Evolutionary conservation across 768 basidiomycete species (phyloP).

Genomic region (Rhodocollybia butyracea): DNA sequence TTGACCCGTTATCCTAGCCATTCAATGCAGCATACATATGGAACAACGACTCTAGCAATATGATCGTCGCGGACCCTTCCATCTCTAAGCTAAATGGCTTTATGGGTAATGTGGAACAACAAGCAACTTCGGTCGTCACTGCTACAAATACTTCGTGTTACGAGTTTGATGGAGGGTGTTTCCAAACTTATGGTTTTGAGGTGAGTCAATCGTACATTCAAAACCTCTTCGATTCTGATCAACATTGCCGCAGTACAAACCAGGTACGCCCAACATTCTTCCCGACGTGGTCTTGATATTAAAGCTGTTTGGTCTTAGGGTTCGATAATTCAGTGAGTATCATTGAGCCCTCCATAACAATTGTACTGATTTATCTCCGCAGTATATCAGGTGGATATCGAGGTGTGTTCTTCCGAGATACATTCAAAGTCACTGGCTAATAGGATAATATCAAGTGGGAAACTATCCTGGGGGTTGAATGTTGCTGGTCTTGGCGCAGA

Average conservation of each 20-base stretch:
- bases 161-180: slow-evolving; percentile 35
- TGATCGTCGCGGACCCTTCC: slow-evolving; percentile 32
- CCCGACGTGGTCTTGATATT: neutral
- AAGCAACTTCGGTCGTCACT: slow-evolving; percentile 7
- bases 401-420: no score
- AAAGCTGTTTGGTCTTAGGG: slow-evolving; percentile 11
- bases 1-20: slow-evolving; percentile 27
- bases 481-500: slow-evolving; percentile 49
- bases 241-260: slow-evolving; percentile 32
- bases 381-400: slow-evolving; percentile 74
- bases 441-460: slow-evolving; percentile 50
- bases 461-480: slow-evolving; percentile 55
- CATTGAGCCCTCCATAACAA: neutral
- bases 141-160: slow-evolving; percentile 42
- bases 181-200: slow-evolving; percentile 47
- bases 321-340: slow-evolving; percentile 34
- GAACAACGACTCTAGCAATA: slow-evolving; percentile 31
- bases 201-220: neutral
- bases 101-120: slow-evolving; percentile 22
- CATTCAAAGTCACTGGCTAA: no score
- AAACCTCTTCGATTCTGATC: neutral
- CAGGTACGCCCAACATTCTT: slow-evolving; percentile 24
- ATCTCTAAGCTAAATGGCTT: slow-evolving; percentile 37
- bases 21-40: slow-evolving; percentile 43
- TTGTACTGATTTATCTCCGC: neutral